Conservation (phyloP, 257 asterid species). For the Gentiana macrophylla region DNA sequence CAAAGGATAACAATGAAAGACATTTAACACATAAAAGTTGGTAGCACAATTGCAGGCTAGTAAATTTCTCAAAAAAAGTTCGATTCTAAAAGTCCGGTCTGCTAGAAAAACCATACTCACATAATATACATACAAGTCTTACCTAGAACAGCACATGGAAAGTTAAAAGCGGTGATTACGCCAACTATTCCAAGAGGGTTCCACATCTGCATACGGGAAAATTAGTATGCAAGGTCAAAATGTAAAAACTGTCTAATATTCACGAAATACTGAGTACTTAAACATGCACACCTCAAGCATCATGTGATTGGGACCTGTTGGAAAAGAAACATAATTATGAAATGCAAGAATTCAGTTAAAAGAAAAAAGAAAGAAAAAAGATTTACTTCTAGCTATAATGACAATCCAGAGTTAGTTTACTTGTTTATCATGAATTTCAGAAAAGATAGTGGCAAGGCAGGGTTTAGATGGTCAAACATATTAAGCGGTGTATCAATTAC, state of each 20-base stretch:
- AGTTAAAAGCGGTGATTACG: slow-evolving; percentile 93
- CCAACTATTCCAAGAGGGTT: slow-evolving; percentile 97
- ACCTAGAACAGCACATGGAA: slow-evolving; percentile 99
- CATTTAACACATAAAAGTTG: too few relatives aligned
- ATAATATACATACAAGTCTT: slow-evolving; percentile 13
- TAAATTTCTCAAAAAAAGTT: too few relatives aligned
- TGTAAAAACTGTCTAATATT: background rate
- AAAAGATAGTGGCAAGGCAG: background rate
- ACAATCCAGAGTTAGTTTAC: too few relatives aligned
- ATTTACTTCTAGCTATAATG: too few relatives aligned
- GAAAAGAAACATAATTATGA: slow-evolving; percentile 8
- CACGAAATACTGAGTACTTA: slow-evolving; percentile 7
- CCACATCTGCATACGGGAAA: slow-evolving; percentile 62
- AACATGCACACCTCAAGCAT: slow-evolving; percentile 84
- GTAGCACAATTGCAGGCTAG: too few relatives aligned
- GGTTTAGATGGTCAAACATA: background rate
- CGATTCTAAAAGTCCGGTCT: too few relatives aligned
- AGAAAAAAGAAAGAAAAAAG: too few relatives aligned
- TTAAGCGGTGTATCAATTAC: too few relatives aligned
- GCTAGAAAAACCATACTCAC: too few relatives aligned
- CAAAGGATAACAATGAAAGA: too few relatives aligned
- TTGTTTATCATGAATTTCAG: background rate
- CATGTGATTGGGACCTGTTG: slow-evolving; percentile 91
- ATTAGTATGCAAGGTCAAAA: slow-evolving; percentile 9
- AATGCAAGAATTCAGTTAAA: too few relatives aligned